Percentiles rank a stretch among this genome's conserved stretches.
Conservation (phyloP, 1,139 yeast genomes). For the Suhomyces bolitotheri region DNA sequence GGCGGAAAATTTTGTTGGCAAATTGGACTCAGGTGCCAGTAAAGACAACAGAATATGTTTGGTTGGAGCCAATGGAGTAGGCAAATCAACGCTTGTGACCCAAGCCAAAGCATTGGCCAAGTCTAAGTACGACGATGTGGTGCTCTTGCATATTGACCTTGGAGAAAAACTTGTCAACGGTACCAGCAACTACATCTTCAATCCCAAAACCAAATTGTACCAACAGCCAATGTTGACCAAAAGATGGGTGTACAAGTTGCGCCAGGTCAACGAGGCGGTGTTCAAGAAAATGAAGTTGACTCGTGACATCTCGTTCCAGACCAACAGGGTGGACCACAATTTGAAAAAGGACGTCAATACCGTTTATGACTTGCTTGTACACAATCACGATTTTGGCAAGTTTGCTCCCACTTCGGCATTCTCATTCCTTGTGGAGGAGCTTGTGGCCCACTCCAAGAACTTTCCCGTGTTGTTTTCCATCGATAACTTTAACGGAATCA, state of each 20-base stretch:
- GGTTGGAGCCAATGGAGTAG: conserved; percentile 74
- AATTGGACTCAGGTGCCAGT: conserved; percentile 27
- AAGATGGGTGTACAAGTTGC: conserved; percentile 57
- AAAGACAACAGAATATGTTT: conserved; percentile 54
- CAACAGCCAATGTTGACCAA: conserved; percentile 82
- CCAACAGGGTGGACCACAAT: conserved; percentile 35
- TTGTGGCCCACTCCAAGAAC: conserved; percentile 41
- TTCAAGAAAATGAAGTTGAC: conserved; percentile 53
- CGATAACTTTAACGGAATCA: conserved; percentile 72
- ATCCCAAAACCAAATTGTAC: conserved; percentile 50
- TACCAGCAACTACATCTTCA: conserved; percentile 62
- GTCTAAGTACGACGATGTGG: conserved; percentile 47
- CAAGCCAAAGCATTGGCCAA: conserved; percentile 65
- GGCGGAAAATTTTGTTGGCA: conserved; percentile 26
- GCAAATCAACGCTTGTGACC: conserved; percentile 73
- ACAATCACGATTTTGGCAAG: conserved; percentile 43
- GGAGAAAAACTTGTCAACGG: conserved; percentile 70
- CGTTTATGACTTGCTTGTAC: conserved; percentile 38
- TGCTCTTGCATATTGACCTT: conserved; percentile 67
- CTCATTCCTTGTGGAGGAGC: conserved; percentile 56
- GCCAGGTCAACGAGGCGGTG: conserved; percentile 54
- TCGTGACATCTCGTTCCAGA: conserved; percentile 38
- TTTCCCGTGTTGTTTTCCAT: conserved; percentile 69
- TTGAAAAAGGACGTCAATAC: conserved; percentile 47
- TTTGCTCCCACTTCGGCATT: conserved; percentile 42